Base-by-base conservation (phyloP, 2,329 filamentous ascomycete species). In the Cryphonectria radicalis region DNA sequence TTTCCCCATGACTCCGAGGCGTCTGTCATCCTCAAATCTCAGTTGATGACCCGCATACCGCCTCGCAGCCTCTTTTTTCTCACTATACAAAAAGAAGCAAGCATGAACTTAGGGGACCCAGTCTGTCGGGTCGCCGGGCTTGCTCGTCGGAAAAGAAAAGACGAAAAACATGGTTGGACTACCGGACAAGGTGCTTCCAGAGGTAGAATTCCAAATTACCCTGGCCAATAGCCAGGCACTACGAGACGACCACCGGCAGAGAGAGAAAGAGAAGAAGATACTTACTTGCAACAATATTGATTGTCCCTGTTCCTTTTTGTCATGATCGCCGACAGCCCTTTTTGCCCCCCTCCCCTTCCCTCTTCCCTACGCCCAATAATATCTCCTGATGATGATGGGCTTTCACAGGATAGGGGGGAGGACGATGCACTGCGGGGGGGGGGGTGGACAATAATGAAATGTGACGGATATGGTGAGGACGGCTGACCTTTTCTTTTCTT, bases 21-120 rank as follows among this genome's bases (percentile, higher is more conserved):
- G 71, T 71, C 69, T 73, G 69, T 73, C 71, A 73, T 53, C 69
- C 66, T 66, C 66, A 66, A 71, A 62, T 59, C 71, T 69, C 63
- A 63, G 46, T 68, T 32, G 46, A 68, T 73, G 69, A 70, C 71
- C 66, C 50, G 63, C 67, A 46, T 69, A 66, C 63, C 62, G 46
- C 63, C 46, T 69, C 63, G 63, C 69, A 63, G 69, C 67, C 63
- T 37, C 66, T 69, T 22, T 59, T n/a, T n/a, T 22, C 19, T 19
- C 6, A 50, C 46, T 50, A 50, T 64, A 32, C 55, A 59, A 40
- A 53, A 50, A 63, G 63, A 62, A 50, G 40, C 32, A 62, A 50
- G 57, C 19, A 64, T 71, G 62, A 40, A 25, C 6, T 57, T 63
- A 53, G 66, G 50, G 46, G 46, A n/a, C 69, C 71, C 71, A 69